Base-by-base conservation (phyloP, 2,329 filamentous ascomycete species). In the Trichoderma endophyticum region DNA sequence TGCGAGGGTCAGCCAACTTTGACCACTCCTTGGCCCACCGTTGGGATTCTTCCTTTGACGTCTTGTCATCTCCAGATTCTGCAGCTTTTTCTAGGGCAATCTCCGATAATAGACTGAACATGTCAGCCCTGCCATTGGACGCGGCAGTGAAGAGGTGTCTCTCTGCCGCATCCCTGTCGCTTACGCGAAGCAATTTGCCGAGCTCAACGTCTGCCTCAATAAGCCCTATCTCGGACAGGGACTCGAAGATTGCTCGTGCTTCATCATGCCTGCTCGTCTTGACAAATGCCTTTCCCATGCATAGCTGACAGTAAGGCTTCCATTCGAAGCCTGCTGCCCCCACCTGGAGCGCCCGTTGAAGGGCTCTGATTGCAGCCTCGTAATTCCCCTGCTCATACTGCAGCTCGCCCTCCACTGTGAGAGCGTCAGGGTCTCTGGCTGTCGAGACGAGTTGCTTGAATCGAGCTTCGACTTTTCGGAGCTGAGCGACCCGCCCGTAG, bases 11-110 rank as follows among this genome's bases (percentile, higher is more conserved):
- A 3, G 77, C 79, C 51, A 82, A 69, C 21, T 76, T 77, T n/a
- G 78, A 76, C 77, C 80, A 82, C 73, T 82, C 80, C 75, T 77
- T 73, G 12, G 79, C 80, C 81, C 79, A 82, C 6, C 74, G 75
- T 24, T 73, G 63, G 15, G 75, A 73, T 3, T 80, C 75, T 36
- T 74, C 75, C 43, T 65, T 75, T 5, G 70, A 59, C 43, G 63
- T 61, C 62, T 48, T 71, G 24, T 70, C 64, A 43, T 72, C 70
- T 9, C 71, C 69, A 28, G 76, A 69, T 11, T 73, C 68, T 4
- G 72, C 65, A 59, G 75, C 75, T 18, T 66, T 75, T 54, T 78
- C 76, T 61, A 81, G 71, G 51, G 76, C 76, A 15, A 78, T 73
- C 60, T 81, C 78, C 3, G 79, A 76, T 28, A 82, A 74, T 6